Evolutionary conservation across 2,329 filamentous ascomycete genomes (phyloP).

Genomic region (Acarospora socialis): DNA sequence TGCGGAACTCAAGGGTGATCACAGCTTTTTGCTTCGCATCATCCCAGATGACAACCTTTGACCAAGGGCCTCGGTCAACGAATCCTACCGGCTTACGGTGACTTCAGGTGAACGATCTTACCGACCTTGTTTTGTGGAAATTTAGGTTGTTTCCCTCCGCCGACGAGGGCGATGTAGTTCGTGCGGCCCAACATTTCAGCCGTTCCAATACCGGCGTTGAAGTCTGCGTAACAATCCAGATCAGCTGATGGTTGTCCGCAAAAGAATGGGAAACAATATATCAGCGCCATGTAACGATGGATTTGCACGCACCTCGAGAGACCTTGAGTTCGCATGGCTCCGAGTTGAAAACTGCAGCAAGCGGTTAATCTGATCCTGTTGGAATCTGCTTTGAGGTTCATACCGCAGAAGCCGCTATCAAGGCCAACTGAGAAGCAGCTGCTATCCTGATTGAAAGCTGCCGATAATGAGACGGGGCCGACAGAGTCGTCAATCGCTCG

Average conservation of each 20-base stretch:
- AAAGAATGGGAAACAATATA: background rate
- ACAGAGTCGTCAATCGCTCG: slow-evolving; percentile 67
- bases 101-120: slow-evolving; percentile 3
- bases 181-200: slow-evolving; percentile 77
- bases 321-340: slow-evolving; percentile 56
- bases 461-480: slow-evolving; percentile 63
- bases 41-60: slow-evolving; percentile 72
- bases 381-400: slow-evolving; percentile 21
- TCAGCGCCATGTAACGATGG: background rate
- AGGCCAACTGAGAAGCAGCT: slow-evolving; percentile 79
- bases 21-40: slow-evolving; percentile 62
- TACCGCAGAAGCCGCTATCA: slow-evolving; percentile 74
- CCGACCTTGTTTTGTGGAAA: slow-evolving; percentile 72
- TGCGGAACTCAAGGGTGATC: slow-evolving; percentile 64
- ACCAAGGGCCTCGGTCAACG: background rate
- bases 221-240: slow-evolving; percentile 36
- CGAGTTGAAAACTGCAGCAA: slow-evolving; percentile 50
- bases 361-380: slow-evolving; percentile 11
- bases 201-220: slow-evolving; percentile 67
- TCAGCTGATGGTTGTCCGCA: slow-evolving; percentile 1
- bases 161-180: slow-evolving; percentile 79
- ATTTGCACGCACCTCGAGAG: slow-evolving; percentile 42
- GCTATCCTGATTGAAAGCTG: slow-evolving; percentile 71
- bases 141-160: slow-evolving; percentile 72
- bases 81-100: background rate